These are phyloP conservation scores for Terana coerulea DNA, from an alignment of 768 basidiomycete genomes.

Conservation along the genomic window DNA sequence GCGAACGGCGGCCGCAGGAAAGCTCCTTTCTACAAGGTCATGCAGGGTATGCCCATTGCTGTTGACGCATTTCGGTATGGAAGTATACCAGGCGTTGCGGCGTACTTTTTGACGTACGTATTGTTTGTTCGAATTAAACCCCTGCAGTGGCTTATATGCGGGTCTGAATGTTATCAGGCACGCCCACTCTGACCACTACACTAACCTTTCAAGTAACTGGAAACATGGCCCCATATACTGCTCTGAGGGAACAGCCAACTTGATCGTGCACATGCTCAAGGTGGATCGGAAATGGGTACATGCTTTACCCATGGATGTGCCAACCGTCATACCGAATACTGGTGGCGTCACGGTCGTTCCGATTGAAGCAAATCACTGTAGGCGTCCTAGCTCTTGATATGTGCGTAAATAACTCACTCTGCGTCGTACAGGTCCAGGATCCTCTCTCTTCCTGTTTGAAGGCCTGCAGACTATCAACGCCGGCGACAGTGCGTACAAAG, in stretches of 20 bases:
- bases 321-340: slow-evolving; percentile 74
- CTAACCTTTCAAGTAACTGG: slow-evolving; percentile 87
- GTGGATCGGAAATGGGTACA: slow-evolving; percentile 90
- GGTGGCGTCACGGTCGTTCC: slow-evolving; percentile 86
- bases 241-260: slow-evolving; percentile 87
- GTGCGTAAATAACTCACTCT: neutral
- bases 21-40: slow-evolving; percentile 93
- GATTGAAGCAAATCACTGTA: slow-evolving; percentile 97
- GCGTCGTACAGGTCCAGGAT: slow-evolving; percentile 81
- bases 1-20: slow-evolving; percentile 54
- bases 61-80: slow-evolving; percentile 98
- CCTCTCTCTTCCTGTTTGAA: slow-evolving; percentile 91
- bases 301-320: slow-evolving; percentile 76
- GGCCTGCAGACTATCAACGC: slow-evolving; percentile 87
- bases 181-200: slow-evolving; percentile 97
- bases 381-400: slow-evolving; percentile 5
- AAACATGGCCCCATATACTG: slow-evolving; percentile 93
- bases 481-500: slow-evolving; percentile 77
- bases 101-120: slow-evolving; percentile 88
- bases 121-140: slow-evolving; percentile 12
- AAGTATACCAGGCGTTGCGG: slow-evolving; percentile 79
- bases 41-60: slow-evolving; percentile 97
- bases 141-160: neutral
- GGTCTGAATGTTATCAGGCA: slow-evolving; percentile 62
- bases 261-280: slow-evolving; percentile 87